phyloP scores from a whole-genome alignment of 805 yeast species.

The Saturnispora diversa region DNA sequence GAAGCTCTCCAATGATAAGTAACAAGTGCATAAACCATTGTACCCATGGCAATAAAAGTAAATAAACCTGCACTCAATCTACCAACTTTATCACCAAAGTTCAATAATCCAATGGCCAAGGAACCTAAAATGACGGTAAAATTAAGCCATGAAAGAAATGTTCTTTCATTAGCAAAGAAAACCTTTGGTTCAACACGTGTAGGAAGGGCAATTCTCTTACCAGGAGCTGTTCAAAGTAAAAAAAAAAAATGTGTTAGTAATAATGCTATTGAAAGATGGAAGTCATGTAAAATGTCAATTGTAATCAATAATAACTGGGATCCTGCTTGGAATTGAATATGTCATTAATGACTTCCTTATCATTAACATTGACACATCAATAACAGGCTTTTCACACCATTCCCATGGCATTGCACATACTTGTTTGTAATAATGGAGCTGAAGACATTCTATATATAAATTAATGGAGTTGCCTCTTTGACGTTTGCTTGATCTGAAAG shows the following conservation, averaged over 20 bases:
- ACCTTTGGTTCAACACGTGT: conserved; percentile 98
- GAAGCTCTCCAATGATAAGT: conserved; percentile 99
- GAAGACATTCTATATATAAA: conserved; percentile 43
- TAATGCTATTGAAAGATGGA: neutral
- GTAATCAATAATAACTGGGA: no score
- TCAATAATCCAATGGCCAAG: conserved; percentile 87
- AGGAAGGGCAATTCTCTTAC: conserved; percentile 93
- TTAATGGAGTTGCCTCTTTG: no score
- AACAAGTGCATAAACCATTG: conserved; percentile 91
- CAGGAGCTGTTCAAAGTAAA: conserved; percentile 25
- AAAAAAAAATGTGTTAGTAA: neutral
- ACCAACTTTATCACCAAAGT: conserved; percentile 93
- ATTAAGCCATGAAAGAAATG: conserved; percentile 95
- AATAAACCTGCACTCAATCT: conserved; percentile 88
- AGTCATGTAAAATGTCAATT: no score
- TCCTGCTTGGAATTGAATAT: no score
- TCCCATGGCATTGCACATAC: conserved; percentile 29
- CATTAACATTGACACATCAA: no score
- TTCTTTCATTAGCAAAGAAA: conserved; percentile 97
- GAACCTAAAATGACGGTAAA: conserved; percentile 98
- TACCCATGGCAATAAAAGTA: conserved; percentile 94
- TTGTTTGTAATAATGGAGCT: conserved; percentile 65
- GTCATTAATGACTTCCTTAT: no score
- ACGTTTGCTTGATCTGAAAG: no score
- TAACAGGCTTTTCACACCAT: neutral